Percentiles rank a stretch among this genome's conserved stretches.
phyloP scores from a whole-genome alignment of 805 yeast species.

The Candida ovalis region DNA sequence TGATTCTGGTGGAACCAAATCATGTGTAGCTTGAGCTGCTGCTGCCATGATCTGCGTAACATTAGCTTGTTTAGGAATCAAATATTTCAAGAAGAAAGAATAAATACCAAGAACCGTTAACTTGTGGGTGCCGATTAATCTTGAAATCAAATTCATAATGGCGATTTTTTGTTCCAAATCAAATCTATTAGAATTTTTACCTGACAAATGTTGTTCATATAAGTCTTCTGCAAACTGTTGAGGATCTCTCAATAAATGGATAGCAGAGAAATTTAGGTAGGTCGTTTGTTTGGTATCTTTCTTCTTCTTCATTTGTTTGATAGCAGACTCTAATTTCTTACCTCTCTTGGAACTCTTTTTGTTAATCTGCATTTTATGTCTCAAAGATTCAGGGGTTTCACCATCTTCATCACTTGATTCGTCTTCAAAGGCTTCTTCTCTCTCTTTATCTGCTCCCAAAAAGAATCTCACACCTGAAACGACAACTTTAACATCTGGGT shows the following conservation, averaged over 20 bases:
- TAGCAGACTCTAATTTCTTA: constrained; percentile 73
- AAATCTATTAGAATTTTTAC: constrained; percentile 65
- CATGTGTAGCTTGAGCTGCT: constrained; percentile 94
- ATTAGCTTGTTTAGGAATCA: constrained; percentile 90
- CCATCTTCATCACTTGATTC: constrained; percentile 64
- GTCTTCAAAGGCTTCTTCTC: constrained; percentile 80
- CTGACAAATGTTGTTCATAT: constrained; percentile 66
- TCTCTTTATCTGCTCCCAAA: constrained; percentile 90
- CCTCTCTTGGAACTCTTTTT: constrained; percentile 79
- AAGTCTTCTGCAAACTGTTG: constrained; percentile 94
- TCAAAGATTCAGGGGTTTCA: constrained; percentile 66
- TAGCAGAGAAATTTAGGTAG: constrained; percentile 88
- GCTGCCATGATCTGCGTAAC: constrained; percentile 98
- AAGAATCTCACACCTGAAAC: constrained; percentile 88
- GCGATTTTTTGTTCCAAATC: constrained; percentile 86
- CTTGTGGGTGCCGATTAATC: constrained; percentile 93
- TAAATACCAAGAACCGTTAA: constrained; percentile 85
- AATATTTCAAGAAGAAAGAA: constrained; percentile 80
- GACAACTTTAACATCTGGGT: constrained; percentile 81
- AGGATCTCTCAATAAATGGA: constrained; percentile 92
- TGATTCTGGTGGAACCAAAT: constrained; percentile 94
- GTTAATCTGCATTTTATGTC: constrained; percentile 78
- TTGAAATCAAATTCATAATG: constrained; percentile 80
- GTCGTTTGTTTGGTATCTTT: constrained; percentile 55
- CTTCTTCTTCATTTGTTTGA: constrained; percentile 61